phyloP scores from a whole-genome alignment of 306 rosid genomes.

The Delonix regia region DNA sequence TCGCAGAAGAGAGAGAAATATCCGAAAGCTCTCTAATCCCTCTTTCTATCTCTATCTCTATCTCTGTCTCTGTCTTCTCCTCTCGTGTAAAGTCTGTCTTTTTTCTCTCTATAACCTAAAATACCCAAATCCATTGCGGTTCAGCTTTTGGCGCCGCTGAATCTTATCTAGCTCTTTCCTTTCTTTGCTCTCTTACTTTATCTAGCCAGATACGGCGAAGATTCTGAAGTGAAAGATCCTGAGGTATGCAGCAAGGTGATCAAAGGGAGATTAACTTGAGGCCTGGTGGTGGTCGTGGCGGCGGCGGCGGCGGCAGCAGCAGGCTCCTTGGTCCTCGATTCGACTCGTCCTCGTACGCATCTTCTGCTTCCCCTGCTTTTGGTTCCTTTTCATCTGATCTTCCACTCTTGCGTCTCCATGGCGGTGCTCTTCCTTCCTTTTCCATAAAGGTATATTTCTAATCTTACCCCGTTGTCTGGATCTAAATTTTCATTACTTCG shows the following conservation, averaged over 20 bases:
- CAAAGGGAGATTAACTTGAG: constrained; percentile 88
- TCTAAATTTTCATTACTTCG: constrained; percentile 32
- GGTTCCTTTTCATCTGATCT: constrained; percentile 80
- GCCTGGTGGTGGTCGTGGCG: constrained; percentile 99
- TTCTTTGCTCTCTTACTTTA: background rate
- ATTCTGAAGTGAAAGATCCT: constrained; percentile 53
- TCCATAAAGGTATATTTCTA: constrained; percentile 62
- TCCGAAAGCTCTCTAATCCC: constrained; percentile 25
- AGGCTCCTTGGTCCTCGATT: constrained; percentile 80
- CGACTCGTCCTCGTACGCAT: constrained; percentile 59
- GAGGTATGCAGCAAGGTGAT: constrained; percentile 99
- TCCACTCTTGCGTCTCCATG: constrained; percentile 64
- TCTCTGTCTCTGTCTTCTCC: background rate
- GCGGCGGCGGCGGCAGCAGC: constrained; percentile 55
- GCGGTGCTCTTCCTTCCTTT: constrained; percentile 46
- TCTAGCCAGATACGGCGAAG: constrained; percentile 48
- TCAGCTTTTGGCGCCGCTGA: constrained; percentile 56
- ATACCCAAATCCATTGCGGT: constrained; percentile 43
- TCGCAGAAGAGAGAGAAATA: constrained; percentile 75
- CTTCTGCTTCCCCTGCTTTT: constrained; percentile 57
- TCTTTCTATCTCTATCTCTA: constrained; percentile 3
- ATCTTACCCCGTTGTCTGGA: constrained; percentile 31
- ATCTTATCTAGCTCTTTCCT: constrained; percentile 24
- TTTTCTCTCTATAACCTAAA: constrained; percentile 3
- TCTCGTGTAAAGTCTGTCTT: background rate